Conservation (phyloP, 495 filamentous ascomycete genomes). For the Penicillium antarcticum region DNA sequence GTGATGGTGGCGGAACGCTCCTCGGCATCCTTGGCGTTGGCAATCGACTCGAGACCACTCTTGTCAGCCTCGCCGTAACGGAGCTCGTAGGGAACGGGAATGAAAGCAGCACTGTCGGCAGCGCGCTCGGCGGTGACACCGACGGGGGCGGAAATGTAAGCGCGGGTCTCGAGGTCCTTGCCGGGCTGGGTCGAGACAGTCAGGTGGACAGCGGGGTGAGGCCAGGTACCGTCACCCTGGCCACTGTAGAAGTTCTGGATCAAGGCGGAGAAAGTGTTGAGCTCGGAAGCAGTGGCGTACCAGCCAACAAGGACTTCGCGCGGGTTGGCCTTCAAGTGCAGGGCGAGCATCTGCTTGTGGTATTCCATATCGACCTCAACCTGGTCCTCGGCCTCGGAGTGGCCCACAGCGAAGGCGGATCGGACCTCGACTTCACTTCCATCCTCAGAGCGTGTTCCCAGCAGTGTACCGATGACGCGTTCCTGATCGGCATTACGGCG, state of each 20-base stretch:
- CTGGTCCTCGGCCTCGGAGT: slow-evolving; percentile 97
- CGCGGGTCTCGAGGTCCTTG: slow-evolving; percentile 76
- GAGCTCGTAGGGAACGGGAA: slow-evolving; percentile 91
- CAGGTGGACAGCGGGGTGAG: slow-evolving; percentile 92
- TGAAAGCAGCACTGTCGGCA: slow-evolving; percentile 91
- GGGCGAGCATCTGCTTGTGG: slow-evolving; percentile 95
- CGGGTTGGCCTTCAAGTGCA: slow-evolving; percentile 91
- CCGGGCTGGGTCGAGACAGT: slow-evolving; percentile 87
- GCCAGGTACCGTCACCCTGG: slow-evolving; percentile 93
- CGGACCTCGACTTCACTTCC: slow-evolving; percentile 92
- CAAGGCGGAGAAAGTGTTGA: slow-evolving; percentile 96
- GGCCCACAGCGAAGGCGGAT: slow-evolving; percentile 93
- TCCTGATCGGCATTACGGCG: slow-evolving; percentile 86
- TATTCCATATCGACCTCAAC: slow-evolving; percentile 99
- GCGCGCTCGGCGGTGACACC: slow-evolving; percentile 93
- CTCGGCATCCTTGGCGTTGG: slow-evolving; percentile 75
- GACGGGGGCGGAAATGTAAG: slow-evolving; percentile 92
- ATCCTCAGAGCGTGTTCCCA: slow-evolving; percentile 91
- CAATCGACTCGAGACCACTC: slow-evolving; percentile 82
- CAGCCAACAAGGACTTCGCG: slow-evolving; percentile 93
- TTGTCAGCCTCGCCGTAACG: slow-evolving; percentile 89
- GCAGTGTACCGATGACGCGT: slow-evolving; percentile 91
- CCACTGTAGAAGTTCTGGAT: slow-evolving; percentile 99
- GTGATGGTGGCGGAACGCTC: slow-evolving; percentile 66
- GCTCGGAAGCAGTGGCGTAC: slow-evolving; percentile 93